phyloP scores from a whole-genome alignment of 768 basidiomycete species.

The Amanita phalloides region DNA sequence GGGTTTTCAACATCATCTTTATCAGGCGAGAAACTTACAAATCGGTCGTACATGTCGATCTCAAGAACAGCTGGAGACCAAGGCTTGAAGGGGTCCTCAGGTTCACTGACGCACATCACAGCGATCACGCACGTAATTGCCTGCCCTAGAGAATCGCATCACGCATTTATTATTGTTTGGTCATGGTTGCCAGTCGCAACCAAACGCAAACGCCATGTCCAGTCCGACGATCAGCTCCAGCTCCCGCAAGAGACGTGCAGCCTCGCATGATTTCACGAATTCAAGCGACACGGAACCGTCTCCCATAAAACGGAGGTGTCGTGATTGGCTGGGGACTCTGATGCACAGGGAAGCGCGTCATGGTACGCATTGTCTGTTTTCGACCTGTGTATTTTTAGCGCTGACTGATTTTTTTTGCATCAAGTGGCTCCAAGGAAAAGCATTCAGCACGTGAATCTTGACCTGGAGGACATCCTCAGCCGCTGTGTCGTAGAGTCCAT shows the following conservation, averaged over 20 bases:
- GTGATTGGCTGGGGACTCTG: not conserved
- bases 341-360: not conserved
- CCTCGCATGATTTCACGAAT: not conserved
- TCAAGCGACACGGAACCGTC: not conserved
- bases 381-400: not conserved
- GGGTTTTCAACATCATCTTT: no score
- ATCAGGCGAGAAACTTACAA: no score
- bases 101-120: no score
- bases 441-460: conserved; percentile 10
- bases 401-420: not conserved
- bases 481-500: conserved; percentile 11
- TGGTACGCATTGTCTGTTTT: not conserved
- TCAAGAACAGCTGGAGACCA: no score
- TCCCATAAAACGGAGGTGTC: conserved; percentile 1
- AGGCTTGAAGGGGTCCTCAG: no score
- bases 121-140: not conserved
- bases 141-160: not conserved
- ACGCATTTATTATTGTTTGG: not conserved
- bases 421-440: conserved; percentile 9
- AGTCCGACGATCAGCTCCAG: conserved; percentile 7
- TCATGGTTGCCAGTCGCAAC: not conserved
- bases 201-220: conserved; percentile 3
- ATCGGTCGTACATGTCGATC: no score
- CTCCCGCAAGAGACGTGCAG: conserved; percentile 19
- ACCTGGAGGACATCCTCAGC: conserved; percentile 14